Conservation (phyloP, 495 filamentous ascomycete species). For the Daldinia concentrica region DNA sequence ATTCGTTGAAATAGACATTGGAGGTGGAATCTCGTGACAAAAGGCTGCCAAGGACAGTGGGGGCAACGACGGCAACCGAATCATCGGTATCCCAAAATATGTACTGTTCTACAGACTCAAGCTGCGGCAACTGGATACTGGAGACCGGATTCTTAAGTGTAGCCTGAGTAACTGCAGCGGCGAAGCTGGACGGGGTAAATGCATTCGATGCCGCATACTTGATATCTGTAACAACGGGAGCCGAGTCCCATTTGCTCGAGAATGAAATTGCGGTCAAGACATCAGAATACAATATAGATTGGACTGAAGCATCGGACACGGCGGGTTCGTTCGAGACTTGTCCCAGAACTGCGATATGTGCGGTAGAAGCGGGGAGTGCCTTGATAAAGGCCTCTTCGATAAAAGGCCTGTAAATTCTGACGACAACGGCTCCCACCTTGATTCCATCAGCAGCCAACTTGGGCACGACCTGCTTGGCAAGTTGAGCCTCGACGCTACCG, state of each 20-base stretch:
- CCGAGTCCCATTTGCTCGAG: constrained; percentile 67
- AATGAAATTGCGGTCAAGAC: constrained; percentile 86
- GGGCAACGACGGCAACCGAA: constrained; percentile 70
- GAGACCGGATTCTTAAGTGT: constrained; percentile 67
- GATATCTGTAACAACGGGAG: constrained; percentile 75
- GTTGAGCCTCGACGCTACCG: constrained; percentile 86
- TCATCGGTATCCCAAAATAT: constrained; percentile 92
- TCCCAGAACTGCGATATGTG: constrained; percentile 74
- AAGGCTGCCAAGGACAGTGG: constrained; percentile 72
- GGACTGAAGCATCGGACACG: constrained; percentile 73
- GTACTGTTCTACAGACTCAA: constrained; percentile 75
- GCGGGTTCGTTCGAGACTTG: constrained; percentile 62
- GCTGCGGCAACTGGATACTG: constrained; percentile 58
- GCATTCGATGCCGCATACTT: constrained; percentile 85
- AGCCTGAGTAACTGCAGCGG: constrained; percentile 65
- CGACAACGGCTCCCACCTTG: constrained; percentile 86
- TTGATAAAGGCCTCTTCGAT: constrained; percentile 91
- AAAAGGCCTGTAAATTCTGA: constrained; percentile 93
- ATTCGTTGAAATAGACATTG: constrained; percentile 79
- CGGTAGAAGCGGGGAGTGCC: constrained; percentile 76
- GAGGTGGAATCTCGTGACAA: constrained; percentile 76
- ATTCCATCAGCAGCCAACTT: constrained; percentile 74
- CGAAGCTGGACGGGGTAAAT: constrained; percentile 80
- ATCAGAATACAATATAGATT: constrained; percentile 88
- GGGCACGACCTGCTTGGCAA: constrained; percentile 82